phyloP scores from a whole-genome alignment of 2,329 filamentous ascomycete species.

The Exophiala calicioides region DNA sequence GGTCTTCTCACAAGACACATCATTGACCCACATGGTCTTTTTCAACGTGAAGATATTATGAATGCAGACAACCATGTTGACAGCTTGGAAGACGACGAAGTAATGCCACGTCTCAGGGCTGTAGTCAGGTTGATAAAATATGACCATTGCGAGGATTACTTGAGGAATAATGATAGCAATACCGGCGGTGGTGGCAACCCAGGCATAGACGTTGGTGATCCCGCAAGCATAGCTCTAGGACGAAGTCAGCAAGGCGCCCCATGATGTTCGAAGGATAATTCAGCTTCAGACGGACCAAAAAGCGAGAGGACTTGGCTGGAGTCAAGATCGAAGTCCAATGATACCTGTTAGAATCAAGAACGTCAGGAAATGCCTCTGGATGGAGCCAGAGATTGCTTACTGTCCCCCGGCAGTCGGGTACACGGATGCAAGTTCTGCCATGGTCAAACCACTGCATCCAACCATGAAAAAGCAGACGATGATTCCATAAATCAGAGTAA shows the following conservation, averaged over 20 bases:
- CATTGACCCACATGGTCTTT: conserved; percentile 13
- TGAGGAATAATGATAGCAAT: conserved; percentile 32
- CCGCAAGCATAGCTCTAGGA: conserved; percentile 33
- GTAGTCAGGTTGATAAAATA: conserved; percentile 26
- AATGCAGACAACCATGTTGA: conserved; percentile 22
- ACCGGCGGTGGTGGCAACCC: conserved; percentile 32
- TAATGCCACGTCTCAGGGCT: conserved; percentile 28
- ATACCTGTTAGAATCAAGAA: too few species aligned
- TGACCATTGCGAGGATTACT: conserved; percentile 27
- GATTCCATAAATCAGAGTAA: conserved; percentile 36
- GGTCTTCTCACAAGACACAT: conserved; percentile 24
- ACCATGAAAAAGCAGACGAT: conserved; percentile 33
- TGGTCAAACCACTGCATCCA: conserved; percentile 34
- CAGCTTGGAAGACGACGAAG: conserved; percentile 30
- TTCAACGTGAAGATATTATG: conserved; percentile 30
- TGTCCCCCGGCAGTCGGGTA: conserved; percentile 45
- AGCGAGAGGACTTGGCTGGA: conserved; percentile 1
- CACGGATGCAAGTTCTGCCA: conserved; percentile 41
- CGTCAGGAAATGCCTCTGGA: conserved; percentile 29
- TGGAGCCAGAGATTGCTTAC: too few species aligned
- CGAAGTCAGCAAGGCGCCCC: conserved; percentile 4
- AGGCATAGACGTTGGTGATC: conserved; percentile 31
- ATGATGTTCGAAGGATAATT: too few species aligned
- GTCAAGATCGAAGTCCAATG: conserved; percentile 20
- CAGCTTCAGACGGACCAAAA: conserved; percentile 3